These are phyloP conservation scores for Didymella pinodella DNA, from an alignment of 2,329 filamentous ascomycete species.

Conservation along the genomic window DNA sequence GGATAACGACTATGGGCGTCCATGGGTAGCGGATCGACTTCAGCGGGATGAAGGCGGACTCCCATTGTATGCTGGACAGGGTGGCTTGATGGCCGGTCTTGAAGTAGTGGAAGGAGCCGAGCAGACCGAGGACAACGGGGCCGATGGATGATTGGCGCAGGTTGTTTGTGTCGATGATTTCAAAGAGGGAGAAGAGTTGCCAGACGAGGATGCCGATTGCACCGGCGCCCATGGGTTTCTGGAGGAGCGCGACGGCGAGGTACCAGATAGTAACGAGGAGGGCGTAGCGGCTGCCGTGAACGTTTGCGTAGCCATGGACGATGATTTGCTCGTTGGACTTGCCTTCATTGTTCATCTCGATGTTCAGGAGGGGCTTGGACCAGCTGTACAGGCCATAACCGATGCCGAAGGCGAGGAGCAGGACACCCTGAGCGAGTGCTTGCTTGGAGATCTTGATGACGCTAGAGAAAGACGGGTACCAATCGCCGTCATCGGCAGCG, in stretches of 20 bases:
- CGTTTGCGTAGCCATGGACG: conserved; percentile 89
- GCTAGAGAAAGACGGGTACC: conserved; percentile 66
- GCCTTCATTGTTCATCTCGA: conserved; percentile 57
- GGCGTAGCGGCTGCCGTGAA: conserved; percentile 90
- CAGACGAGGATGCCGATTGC: conserved; percentile 82
- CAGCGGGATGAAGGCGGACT: conserved; percentile 89
- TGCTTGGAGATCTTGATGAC: conserved; percentile 77
- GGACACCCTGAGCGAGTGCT: conserved; percentile 78
- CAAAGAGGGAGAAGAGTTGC: conserved; percentile 81
- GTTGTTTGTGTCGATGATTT: conserved; percentile 68
- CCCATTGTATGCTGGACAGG: conserved; percentile 91
- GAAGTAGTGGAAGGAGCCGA: conserved; percentile 95
- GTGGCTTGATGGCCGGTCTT: conserved; percentile 96
- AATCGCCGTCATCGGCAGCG: conserved; percentile 84
- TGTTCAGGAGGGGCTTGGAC: conserved; percentile 82
- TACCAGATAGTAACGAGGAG: conserved; percentile 82
- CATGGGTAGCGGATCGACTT: conserved; percentile 86
- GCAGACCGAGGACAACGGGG: conserved; percentile 82
- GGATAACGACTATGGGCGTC: conserved; percentile 78
- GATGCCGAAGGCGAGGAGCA: conserved; percentile 81
- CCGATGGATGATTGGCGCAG: conserved; percentile 76
- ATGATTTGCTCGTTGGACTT: conserved; percentile 64
- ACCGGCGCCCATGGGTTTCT: conserved; percentile 93
- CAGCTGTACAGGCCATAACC: conserved; percentile 86
- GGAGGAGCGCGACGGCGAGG: conserved; percentile 77